A percentile compares a stretch with the other conserved stretches of the same genome.
phyloP scores from a whole-genome alignment of 495 filamentous ascomycete genomes.

The Letharia columbiana region DNA sequence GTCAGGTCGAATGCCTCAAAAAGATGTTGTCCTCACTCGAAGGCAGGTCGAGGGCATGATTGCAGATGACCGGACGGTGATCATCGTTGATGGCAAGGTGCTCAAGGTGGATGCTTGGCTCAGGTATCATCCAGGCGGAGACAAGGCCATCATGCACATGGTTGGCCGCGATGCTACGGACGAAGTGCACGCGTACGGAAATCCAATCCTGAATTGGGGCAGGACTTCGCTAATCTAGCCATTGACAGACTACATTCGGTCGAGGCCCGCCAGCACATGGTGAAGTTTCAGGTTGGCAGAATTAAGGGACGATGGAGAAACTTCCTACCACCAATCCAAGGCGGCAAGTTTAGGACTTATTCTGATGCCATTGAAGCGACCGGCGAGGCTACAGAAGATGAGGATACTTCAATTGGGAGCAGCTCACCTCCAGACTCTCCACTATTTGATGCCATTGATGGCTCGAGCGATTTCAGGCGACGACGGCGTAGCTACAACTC shows the following conservation, averaged over 20 bases:
- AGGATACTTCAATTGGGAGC: constrained; percentile 36
- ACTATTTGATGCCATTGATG: constrained; percentile 51
- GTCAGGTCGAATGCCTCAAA: constrained; percentile 29
- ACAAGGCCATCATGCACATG: constrained; percentile 90
- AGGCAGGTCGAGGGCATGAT: constrained; percentile 80
- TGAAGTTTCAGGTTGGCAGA: constrained; percentile 72
- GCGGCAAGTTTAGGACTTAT: constrained; percentile 67
- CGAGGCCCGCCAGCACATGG: constrained; percentile 70
- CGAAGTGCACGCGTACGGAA: constrained; percentile 79
- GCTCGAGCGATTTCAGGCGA: constrained; percentile 30
- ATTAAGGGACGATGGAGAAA: constrained; percentile 80
- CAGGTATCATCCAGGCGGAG: constrained; percentile 83
- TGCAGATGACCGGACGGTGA: constrained; percentile 70
- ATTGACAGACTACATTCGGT: constrained; percentile 65
- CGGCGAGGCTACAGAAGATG: constrained; percentile 30
- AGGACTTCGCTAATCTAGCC: constrained; percentile 14
- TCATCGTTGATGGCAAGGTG: constrained; percentile 74
- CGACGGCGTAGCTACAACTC: constrained; percentile 27
- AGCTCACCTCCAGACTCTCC: constrained; percentile 51
- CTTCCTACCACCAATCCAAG: constrained; percentile 87
- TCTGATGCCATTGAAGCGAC: constrained; percentile 28
- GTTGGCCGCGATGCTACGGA: constrained; percentile 94
- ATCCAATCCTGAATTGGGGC: not conserved
- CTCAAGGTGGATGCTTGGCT: constrained; percentile 84
- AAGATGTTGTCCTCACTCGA: constrained; percentile 51